Evolutionary conservation across 1,139 yeast genomes (phyloP), one percentile per base, ranked within the genome.

Genomic region (Spencermartinsiella ligniputridi): DNA sequence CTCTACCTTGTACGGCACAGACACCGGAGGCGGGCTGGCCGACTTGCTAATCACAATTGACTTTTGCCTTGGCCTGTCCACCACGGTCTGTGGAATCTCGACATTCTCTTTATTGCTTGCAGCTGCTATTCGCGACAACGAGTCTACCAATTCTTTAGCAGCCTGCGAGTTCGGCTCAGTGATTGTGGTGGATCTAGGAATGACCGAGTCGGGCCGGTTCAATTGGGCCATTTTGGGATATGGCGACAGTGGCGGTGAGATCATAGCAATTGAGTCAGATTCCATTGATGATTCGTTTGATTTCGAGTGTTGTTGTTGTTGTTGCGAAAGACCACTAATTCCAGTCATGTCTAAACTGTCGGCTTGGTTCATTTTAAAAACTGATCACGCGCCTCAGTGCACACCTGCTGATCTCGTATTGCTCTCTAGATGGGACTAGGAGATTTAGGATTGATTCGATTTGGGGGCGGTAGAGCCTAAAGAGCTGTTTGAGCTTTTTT

Each of bases 231-330:
- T 43, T 37, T 52, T 55, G 13, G 62, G 61, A 41, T 57, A 53
- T 4, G 62, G 62, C 37, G 62, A 57, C 33, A 55, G 44, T 3
- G 62, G 62, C 16, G 62, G 62, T 8, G 62, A 57, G 21, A 56
- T 47, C 49, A 57, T 56, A 6, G 52, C 41, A 20, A 44, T 36
- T 16, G 51, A 41, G 9, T 42, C 30, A 17, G 35, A 34, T 24
- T 27, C 32, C 32, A 27, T 27, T n/a, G 32, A 27, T n/a, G 8
- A n/a, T n/a, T 27, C 13, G 32, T n/a, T 27, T 6, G 32, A 27
- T 15, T 27, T 27, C 15, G 32, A 11, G 15, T 27, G 32, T 30
- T 39, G 45, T 42, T 22, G 47, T 27, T 15, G 24, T 17, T 36
- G 11, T 16, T 20, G 42, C 9, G 15, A 27, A 6, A 27, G 15